Base-by-base conservation (phyloP, 257 asterid species). In the Primulina tabacum region DNA sequence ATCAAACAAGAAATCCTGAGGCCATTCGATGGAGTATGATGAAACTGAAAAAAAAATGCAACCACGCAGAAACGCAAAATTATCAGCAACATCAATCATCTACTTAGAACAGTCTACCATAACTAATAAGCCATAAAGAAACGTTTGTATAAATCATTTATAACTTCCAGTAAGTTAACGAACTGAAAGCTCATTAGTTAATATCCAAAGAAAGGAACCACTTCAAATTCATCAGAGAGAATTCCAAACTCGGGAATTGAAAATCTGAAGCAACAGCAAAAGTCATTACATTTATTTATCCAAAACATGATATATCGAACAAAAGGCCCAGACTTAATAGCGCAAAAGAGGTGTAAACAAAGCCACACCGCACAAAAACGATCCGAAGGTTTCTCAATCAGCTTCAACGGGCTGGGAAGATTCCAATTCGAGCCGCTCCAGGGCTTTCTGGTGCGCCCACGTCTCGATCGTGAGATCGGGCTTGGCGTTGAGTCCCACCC, bases 381-480 rank as follows among this genome's bases (percentile, higher is more conserved):
- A 62, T 64, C 26, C 24, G 56, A 28, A 59, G 61, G 24, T 34
- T 71, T 32, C 50, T 72, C 75, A 79, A 62, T 81, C 85, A 28
- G 85, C 67, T 38, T 82, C 83, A 6, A 57, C 73, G 40, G 80
- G 17, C 73, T 71, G 76, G 56, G 85, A 72, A 4, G 89, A 62
- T 65, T 92, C 97, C 69, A 75, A 76, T 72, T 83, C 85, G 76
- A 92, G 95, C 73, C 98, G 88, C 62, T 92, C 94, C 11, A 92
- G 94, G 80, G 98, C 98, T 83, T 92, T 86, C 82, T 84, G 94
- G 79, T 92, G 98, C 11, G 97, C 98, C 98, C 98, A 92, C 20
- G 98, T 85, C 78, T 92, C 98, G 62, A 92, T 84, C 66, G 97
- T 92, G 66, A 88, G 89, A 87, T 92, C 98, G 81, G 98, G 97